Conservation (phyloP, 192 early-diverging fungal genomes). For the Entomortierella chlamydospora region DNA sequence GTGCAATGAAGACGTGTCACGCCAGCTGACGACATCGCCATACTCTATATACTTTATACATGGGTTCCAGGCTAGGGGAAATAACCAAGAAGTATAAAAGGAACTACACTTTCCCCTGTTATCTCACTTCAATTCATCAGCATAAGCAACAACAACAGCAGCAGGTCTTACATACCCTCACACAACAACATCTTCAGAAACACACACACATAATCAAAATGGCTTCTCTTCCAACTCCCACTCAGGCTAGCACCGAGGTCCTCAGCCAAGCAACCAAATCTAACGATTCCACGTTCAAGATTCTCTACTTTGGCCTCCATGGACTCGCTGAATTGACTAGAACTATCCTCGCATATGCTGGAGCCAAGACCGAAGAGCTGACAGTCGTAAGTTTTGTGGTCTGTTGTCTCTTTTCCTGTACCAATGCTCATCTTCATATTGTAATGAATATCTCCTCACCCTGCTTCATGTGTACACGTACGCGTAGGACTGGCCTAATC, state of each 20-base stretch:
- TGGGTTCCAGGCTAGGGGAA: no score
- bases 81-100: conserved; percentile 2
- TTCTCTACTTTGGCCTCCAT: conserved; percentile 40
- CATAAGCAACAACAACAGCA: not conserved
- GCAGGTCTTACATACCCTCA: not conserved
- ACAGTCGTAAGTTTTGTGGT: conserved; percentile 34
- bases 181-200: no score
- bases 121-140: not conserved
- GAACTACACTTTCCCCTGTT: not conserved
- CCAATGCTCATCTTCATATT: no score
- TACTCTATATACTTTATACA: no score
- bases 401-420: no score
- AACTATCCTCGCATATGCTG: conserved; percentile 13
- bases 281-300: conserved; percentile 25
- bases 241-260: conserved; percentile 14
- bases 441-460: not conserved
- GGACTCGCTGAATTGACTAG: conserved; percentile 41
- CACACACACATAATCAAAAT: conserved; percentile 15
- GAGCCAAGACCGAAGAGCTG: conserved; percentile 32
- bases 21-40: not conserved
- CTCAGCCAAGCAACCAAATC: conserved; percentile 16
- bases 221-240: conserved; percentile 24
- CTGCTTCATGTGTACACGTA: not conserved
- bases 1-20: not conserved
- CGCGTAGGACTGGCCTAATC: conserved; percentile 55